Percentiles rank a stretch among this genome's conserved stretches.
These are phyloP conservation scores for Starmerella ratchasimensis DNA, from an alignment of 805 yeast species.

Conservation along the genomic window DNA sequence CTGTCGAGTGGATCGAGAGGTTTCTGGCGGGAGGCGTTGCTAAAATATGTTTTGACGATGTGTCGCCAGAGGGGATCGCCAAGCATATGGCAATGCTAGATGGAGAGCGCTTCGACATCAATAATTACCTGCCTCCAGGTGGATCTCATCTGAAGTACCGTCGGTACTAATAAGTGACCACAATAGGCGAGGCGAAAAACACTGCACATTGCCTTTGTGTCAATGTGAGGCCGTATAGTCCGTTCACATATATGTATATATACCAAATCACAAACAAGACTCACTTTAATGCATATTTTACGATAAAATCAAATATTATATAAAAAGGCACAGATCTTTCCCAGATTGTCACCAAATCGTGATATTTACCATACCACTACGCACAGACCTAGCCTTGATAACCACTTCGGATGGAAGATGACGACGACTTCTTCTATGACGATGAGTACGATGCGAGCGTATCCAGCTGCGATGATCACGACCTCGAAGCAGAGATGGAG, in stretches of 20 bases:
- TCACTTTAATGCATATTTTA: too few relatives aligned
- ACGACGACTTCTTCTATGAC: slow-evolving; percentile 12
- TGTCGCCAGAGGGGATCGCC: slow-evolving; percentile 3
- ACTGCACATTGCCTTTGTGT: too few relatives aligned
- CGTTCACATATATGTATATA: too few relatives aligned
- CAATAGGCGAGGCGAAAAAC: too few relatives aligned
- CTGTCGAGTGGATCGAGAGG: slow-evolving; percentile 14
- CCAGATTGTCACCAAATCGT: too few relatives aligned
- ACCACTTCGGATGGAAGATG: slow-evolving; percentile 3
- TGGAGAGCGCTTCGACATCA: slow-evolving; percentile 1
- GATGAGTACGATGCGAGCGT: slow-evolving; percentile 17
- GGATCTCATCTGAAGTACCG: not conserved
- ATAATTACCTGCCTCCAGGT: slow-evolving; percentile 1
- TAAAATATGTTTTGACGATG: slow-evolving; percentile 11
- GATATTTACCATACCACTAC: too few relatives aligned
- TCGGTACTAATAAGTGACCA: not conserved
- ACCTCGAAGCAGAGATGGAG: slow-evolving; percentile 25
- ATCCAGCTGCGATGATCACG: slow-evolving; percentile 29
- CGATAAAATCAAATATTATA: too few relatives aligned
- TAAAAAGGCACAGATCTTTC: too few relatives aligned
- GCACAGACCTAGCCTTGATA: too few relatives aligned
- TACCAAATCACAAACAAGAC: too few relatives aligned
- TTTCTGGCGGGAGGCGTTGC: slow-evolving; percentile 11
- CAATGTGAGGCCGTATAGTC: too few relatives aligned
- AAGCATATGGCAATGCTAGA: not conserved